A percentile compares a stretch with the other conserved stretches of the same genome.
These are phyloP conservation scores for Erigeron philadelphicus DNA, from an alignment of 140 eudicot genomes.

Conservation along the genomic window DNA sequence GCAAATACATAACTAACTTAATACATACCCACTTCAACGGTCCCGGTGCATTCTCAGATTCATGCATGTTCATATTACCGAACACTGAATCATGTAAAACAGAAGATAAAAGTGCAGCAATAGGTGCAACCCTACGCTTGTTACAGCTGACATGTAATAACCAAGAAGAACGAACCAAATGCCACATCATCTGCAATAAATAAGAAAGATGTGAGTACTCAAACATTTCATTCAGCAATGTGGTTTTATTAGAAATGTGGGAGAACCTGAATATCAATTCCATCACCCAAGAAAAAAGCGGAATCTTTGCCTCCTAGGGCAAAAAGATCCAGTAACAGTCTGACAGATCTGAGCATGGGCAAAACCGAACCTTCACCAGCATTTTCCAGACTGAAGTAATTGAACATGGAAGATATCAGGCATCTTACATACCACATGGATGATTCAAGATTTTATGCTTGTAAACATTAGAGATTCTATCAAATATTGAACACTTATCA, in stretches of 20 bases:
- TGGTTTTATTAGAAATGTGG: conserved; percentile 1
- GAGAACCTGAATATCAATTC: conserved; percentile 55
- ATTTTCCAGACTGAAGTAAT: conserved; percentile 70
- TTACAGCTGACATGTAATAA: conserved; percentile 79
- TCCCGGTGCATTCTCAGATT: conserved; percentile 51
- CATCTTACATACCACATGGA: no score
- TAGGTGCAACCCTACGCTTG: conserved; percentile 93
- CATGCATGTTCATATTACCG: conserved; percentile 66
- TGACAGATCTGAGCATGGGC: conserved; percentile 81
- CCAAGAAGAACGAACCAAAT: conserved; percentile 86
- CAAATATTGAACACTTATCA: no score
- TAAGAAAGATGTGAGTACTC: conserved; percentile 11
- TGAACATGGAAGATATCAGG: background rate
- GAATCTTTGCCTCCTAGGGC: conserved; percentile 36
- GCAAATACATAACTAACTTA: conserved; percentile 4
- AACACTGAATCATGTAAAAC: conserved; percentile 76
- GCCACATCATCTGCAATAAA: conserved; percentile 88
- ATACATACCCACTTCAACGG: conserved; percentile 84
- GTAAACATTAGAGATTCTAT: no score
- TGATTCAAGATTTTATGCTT: no score
- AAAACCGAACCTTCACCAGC: conserved; percentile 86
- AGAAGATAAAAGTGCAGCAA: conserved; percentile 91
- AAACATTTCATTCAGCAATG: background rate
- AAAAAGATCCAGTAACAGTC: conserved; percentile 61
- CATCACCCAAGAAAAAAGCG: conserved; percentile 40